Evolutionary conservation across 208 protist species (phyloP), one percentile per base, ranked within the genome.

Genomic region (Trypanosoma theileri): DNA sequence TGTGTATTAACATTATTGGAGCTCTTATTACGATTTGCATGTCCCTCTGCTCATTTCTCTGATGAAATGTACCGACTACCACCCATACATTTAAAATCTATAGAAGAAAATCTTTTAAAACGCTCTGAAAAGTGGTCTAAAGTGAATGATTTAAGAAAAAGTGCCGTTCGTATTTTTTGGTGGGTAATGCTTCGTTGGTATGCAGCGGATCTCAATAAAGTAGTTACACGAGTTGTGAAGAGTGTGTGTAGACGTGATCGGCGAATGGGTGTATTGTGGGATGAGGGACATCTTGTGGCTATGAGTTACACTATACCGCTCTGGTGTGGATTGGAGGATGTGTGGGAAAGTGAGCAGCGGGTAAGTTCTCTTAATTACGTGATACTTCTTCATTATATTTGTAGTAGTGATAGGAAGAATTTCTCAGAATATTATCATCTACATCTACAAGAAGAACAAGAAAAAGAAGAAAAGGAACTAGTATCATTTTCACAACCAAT

Each of bases 181-280:
- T 62, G 60, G 26, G 55, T 61, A 42, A 21, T 78, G 42, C 45
- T 78, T 10, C 53, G 55, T n/a, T 68, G 66, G 61, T 66, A 71
- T 48, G 73, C 66, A n/a, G 57, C 50, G 44, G 59, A 73, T 12
- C 66, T 78, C 6, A 59, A 59, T 3, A 65, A 66, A 46, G 66
- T 69, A 8, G 73, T 78, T 42, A 59, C 55, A 2, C 67, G 57
- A 56, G 59, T 66, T 16, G 66, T 78, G 28, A 56, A 48, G 24
- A 46, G 45, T 13, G 42, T 60, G 14, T 64, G 42, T 40, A 16
- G 45, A 19, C 13, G 54, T 7, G 42, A 48, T 14, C 52, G 28
- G 22, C 59, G 51, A 10, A 14, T 31, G 26, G 56, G 31, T n/a
- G 44, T n/a, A 40, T 22, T 35, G 46, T 76, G 71, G 71, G 17